A percentile compares a stretch with the other conserved stretches of the same genome.
These are phyloP conservation scores for Gossypium australe DNA, from an alignment of 345 rosid species.

Conservation along the genomic window DNA sequence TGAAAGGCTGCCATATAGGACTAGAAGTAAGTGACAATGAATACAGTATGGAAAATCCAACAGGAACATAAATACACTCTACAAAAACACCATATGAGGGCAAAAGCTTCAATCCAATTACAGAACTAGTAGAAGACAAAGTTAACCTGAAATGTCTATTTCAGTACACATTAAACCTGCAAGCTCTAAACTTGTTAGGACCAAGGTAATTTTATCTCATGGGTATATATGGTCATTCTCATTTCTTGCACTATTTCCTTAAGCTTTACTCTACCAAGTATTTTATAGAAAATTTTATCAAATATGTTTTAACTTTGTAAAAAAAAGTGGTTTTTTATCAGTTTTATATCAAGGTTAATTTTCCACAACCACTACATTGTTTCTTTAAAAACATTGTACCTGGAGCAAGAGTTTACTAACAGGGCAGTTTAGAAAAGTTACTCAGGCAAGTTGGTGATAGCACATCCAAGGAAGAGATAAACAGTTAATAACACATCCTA, in stretches of 20 bases:
- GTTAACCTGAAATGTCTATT: not conserved
- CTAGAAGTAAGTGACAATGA: not conserved
- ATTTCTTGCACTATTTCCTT: too few species aligned
- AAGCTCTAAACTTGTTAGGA: not conserved
- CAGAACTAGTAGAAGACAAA: constrained; percentile 7
- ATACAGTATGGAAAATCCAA: constrained; percentile 3
- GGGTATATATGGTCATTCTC: too few species aligned
- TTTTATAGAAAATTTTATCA: too few species aligned
- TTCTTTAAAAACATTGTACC: not conserved
- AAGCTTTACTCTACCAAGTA: too few species aligned
- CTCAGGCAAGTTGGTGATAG: not conserved
- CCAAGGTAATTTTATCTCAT: not conserved
- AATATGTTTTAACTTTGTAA: not conserved
- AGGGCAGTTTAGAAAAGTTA: not conserved
- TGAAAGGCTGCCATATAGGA: not conserved
- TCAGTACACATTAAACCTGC: not conserved
- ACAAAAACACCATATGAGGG: constrained; percentile 4
- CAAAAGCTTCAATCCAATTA: constrained; percentile 12
- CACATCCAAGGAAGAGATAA: not conserved
- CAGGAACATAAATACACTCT: constrained; percentile 6
- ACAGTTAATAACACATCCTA: not conserved
- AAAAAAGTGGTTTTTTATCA: not conserved
- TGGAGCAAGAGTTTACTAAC: not conserved
- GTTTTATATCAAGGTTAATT: not conserved
- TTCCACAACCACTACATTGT: not conserved